These are phyloP conservation scores for Pseudogymnoascus sp. DNA, from an alignment of 2,329 filamentous ascomycete genomes.

Conservation along the genomic window DNA sequence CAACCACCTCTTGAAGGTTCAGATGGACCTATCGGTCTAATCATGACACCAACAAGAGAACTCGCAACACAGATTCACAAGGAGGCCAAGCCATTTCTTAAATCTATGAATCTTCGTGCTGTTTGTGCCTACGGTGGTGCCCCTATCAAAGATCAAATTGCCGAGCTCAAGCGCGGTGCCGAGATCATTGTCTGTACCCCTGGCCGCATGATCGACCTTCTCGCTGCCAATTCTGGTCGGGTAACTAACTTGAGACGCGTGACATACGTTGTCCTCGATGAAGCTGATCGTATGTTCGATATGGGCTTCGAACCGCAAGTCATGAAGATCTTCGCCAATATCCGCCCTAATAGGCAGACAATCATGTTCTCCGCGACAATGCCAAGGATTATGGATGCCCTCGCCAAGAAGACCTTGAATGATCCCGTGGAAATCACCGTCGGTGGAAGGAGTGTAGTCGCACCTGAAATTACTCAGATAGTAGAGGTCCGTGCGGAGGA, in stretches of 20 bases:
- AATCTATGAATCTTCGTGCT: constrained; percentile 71
- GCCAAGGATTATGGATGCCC: constrained; percentile 80
- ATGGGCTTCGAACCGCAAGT: constrained; percentile 99
- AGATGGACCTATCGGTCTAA: constrained; percentile 79
- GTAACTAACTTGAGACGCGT: constrained; percentile 85
- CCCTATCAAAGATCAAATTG: constrained; percentile 95
- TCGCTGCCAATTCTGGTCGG: constrained; percentile 87
- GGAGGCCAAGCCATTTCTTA: constrained; percentile 91
- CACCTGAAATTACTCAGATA: constrained; percentile 85
- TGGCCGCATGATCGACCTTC: constrained; percentile 87
- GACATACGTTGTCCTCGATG: constrained; percentile 90
- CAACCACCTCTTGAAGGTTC: constrained; percentile 71
- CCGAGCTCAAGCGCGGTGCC: constrained; percentile 86
- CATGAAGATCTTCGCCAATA: constrained; percentile 88
- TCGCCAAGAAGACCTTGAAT: constrained; percentile 80
- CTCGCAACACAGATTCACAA: constrained; percentile 87
- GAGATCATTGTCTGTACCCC: constrained; percentile 95
- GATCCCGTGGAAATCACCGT: constrained; percentile 88
- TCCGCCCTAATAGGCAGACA: constrained; percentile 85
- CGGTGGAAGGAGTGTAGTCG: constrained; percentile 78
- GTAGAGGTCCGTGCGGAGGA: constrained; percentile 79
- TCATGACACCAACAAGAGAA: constrained; percentile 92
- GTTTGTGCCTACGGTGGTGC: constrained; percentile 93
- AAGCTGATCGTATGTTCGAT: constrained; percentile 98
- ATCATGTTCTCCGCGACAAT: constrained; percentile 96